These are phyloP conservation scores for Moesziomyces aphidis DNA, from an alignment of 1,284 basidiomycete species.

Conservation along the genomic window DNA sequence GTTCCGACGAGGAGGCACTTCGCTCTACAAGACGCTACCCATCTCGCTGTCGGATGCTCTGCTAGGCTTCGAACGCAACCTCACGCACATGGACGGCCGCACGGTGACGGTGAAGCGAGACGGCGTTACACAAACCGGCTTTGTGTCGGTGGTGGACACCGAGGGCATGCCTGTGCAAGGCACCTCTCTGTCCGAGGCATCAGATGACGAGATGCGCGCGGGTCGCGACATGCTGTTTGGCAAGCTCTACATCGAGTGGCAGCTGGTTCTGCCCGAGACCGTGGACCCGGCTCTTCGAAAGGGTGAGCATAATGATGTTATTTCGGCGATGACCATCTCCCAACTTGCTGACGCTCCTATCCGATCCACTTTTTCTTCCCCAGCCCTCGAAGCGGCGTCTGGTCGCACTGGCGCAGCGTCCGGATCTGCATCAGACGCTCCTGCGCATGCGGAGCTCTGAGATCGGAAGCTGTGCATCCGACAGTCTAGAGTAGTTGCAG, in stretches of 20 bases:
- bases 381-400: conserved; percentile 23
- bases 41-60: conserved; percentile 64
- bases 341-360: not conserved
- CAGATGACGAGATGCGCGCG: conserved; percentile 30
- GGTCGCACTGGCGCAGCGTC: conserved; percentile 4
- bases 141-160: conserved; percentile 48
- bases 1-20: conserved; percentile 56
- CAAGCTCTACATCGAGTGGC: conserved; percentile 63
- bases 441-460: conserved; percentile 20
- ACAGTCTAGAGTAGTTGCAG: not conserved
- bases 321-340: too few species aligned
- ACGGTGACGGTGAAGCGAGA: conserved; percentile 49
- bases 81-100: conserved; percentile 63
- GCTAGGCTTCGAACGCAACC: conserved; percentile 59
- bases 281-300: conserved; percentile 48
- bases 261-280: conserved; percentile 56
- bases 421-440: not conserved
- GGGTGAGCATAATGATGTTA: conserved; percentile 20
- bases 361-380: not conserved
- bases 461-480: too few species aligned
- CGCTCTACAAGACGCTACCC: conserved; percentile 60
- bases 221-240: conserved; percentile 49
- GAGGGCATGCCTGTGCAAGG: conserved; percentile 64
- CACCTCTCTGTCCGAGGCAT: conserved; percentile 27
- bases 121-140: conserved; percentile 61